phyloP scores from a whole-genome alignment of 768 basidiomycete genomes.

The Mycena kentingensis region DNA sequence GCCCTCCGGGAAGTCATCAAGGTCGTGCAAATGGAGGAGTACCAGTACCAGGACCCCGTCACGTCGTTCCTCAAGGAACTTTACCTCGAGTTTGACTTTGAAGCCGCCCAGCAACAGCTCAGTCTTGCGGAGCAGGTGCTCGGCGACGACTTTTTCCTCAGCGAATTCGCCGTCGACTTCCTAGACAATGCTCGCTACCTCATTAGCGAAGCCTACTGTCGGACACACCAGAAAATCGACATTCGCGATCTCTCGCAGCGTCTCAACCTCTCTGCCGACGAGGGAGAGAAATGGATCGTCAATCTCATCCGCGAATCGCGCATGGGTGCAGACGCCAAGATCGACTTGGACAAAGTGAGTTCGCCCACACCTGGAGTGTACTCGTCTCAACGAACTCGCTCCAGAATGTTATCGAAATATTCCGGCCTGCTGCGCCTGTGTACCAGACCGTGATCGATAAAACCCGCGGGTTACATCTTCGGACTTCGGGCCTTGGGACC shows the following conservation, averaged over 20 bases:
- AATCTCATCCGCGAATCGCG: slow-evolving; percentile 97
- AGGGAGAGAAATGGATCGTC: slow-evolving; percentile 99
- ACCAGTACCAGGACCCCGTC: slow-evolving; percentile 93
- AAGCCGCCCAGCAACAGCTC: slow-evolving; percentile 86
- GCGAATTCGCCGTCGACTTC: slow-evolving; percentile 89
- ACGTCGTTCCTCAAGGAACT: slow-evolving; percentile 92
- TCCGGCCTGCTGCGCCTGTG: slow-evolving; percentile 83
- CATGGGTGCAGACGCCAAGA: slow-evolving; percentile 96
- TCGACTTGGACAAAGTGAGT: slow-evolving; percentile 89
- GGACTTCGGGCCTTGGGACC: slow-evolving; percentile 86
- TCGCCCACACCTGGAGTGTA: neutral
- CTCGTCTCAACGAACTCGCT: neutral
- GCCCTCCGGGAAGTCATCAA: slow-evolving; percentile 91
- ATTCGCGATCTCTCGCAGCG: slow-evolving; percentile 91
- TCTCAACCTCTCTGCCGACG: slow-evolving; percentile 88
- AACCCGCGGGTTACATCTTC: slow-evolving; percentile 86
- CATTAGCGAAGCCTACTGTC: slow-evolving; percentile 96
- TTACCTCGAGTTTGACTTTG: slow-evolving; percentile 95
- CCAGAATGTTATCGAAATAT: slow-evolving; percentile 95
- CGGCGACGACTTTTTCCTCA: slow-evolving; percentile 91
- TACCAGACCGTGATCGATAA: slow-evolving; percentile 96
- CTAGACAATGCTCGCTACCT: slow-evolving; percentile 95
- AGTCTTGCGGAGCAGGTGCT: slow-evolving; percentile 79
- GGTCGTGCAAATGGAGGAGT: slow-evolving; percentile 92
- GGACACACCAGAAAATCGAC: slow-evolving; percentile 92